Evolutionary conservation across 1,139 yeast species (phyloP).

Genomic region (Pichia inconspicua): DNA sequence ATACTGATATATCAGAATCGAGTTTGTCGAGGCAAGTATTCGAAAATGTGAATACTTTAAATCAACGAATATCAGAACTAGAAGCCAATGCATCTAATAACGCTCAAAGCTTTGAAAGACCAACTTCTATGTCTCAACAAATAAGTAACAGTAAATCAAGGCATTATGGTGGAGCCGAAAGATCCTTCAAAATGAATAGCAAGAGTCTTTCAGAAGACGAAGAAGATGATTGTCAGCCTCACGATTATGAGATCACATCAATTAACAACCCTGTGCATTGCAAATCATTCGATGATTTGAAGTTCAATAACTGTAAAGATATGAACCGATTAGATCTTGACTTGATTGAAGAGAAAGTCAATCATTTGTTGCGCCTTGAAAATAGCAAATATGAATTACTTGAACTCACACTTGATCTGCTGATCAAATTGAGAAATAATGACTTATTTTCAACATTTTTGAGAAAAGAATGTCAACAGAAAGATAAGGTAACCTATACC

Average conservation of each 20-base stretch:
- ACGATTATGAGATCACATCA: too few species aligned
- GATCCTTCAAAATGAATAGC: slow-evolving; percentile 18
- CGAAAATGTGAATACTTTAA: slow-evolving; percentile 3
- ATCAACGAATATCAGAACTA: slow-evolving; percentile 5
- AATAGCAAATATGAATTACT: neutral
- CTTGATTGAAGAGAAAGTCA: slow-evolving; percentile 7
- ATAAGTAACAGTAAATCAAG: neutral
- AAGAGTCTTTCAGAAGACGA: slow-evolving; percentile 16
- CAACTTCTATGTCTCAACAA: neutral
- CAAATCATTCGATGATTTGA: slow-evolving; percentile 7
- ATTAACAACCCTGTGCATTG: neutral
- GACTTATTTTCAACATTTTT: neutral
- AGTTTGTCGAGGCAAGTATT: neutral
- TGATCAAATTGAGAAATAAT: neutral
- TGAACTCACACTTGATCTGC: slow-evolving; percentile 4
- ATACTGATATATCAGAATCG: neutral
- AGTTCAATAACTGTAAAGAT: neutral
- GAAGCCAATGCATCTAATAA: neutral
- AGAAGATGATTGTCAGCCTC: neutral
- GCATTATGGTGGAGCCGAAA: slow-evolving; percentile 15
- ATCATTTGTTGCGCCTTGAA: neutral
- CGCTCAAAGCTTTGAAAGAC: neutral
- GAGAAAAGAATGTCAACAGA: neutral
- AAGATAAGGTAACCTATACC: neutral
- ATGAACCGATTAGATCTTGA: slow-evolving; percentile 6